Evolutionary conservation across 2,329 filamentous ascomycete species (phyloP).

Genomic region (Trichophaea hybrida): DNA sequence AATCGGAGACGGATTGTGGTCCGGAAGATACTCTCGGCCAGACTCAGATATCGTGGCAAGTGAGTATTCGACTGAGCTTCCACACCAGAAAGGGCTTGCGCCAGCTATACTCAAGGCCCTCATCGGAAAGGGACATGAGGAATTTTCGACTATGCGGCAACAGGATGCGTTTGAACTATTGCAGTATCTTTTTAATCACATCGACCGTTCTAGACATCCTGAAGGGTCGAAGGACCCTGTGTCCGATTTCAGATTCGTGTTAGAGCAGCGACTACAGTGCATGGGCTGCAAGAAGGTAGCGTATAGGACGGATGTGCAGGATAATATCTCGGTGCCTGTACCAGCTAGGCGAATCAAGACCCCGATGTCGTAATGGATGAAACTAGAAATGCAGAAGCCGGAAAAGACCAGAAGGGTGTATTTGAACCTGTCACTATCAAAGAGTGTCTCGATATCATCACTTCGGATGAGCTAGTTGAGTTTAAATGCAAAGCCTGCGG

Average conservation of each 20-base stretch:
- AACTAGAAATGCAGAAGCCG: conserved; percentile 21
- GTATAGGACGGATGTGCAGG: conserved; percentile 78
- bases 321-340: conserved; percentile 77
- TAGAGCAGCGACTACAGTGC: conserved; percentile 88
- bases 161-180: conserved; percentile 94
- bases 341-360: conserved; percentile 30
- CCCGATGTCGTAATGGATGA: conserved; percentile 30
- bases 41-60: conserved; percentile 51
- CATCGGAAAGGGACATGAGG: conserved; percentile 74
- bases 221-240: conserved; percentile 58
- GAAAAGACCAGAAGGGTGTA: conserved; percentile 32
- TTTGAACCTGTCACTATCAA: conserved; percentile 55
- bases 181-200: conserved; percentile 81
- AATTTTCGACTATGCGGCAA: conserved; percentile 96
- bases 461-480: conserved; percentile 66
- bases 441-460: conserved; percentile 81
- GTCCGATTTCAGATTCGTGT: conserved; percentile 63
- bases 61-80: conserved; percentile 47
- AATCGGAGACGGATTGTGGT: conserved; percentile 76
- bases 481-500: conserved; percentile 68
- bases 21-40: conserved; percentile 77
- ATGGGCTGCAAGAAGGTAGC: conserved; percentile 75
- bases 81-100: conserved; percentile 68
- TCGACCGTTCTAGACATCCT: conserved; percentile 60
- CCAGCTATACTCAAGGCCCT: conserved; percentile 95